Percentiles rank a stretch among this genome's conserved stretches.
Evolutionary conservation across 2,329 filamentous ascomycete genomes (phyloP).

Genomic region (Cryoendolithus antarcticus): DNA sequence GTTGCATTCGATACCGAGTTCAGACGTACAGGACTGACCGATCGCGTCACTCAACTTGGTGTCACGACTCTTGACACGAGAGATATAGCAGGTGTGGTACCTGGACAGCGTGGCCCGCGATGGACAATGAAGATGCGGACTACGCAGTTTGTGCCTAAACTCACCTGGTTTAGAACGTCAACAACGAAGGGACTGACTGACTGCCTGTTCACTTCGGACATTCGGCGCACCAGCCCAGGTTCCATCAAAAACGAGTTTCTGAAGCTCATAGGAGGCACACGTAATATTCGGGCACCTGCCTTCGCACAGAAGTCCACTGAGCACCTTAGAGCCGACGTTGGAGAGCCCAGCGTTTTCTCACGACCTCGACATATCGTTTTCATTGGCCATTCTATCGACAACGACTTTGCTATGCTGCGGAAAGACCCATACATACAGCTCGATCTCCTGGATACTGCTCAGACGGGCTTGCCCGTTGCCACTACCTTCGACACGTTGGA

Average conservation of each 20-base stretch:
- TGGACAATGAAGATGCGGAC: conserved; percentile 56
- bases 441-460: conserved; percentile 10
- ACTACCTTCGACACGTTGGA: conserved; percentile 43
- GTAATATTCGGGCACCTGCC: too few relatives aligned
- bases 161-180: conserved; percentile 16
- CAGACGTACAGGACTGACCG: conserved; percentile 50
- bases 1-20: conserved; percentile 70
- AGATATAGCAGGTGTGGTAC: conserved; percentile 40
- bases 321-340: not conserved
- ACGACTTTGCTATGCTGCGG: conserved; percentile 55
- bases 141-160: conserved; percentile 45
- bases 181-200: conserved; percentile 31
- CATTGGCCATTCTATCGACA: conserved; percentile 45
- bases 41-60: conserved; percentile 66
- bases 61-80: conserved; percentile 62
- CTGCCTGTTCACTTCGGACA: conserved; percentile 41
- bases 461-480: conserved; percentile 23
- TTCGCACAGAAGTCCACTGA: not conserved
- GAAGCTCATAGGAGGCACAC: too few relatives aligned
- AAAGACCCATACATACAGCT: conserved; percentile 30
- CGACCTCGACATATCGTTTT: conserved; percentile 44
- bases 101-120: conserved; percentile 46
- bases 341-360: conserved; percentile 7
- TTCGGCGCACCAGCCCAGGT: conserved; percentile 17
- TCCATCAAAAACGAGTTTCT: not conserved